phyloP scores from a whole-genome alignment of 1,284 basidiomycete species.

The Violaceomyces palustris region DNA sequence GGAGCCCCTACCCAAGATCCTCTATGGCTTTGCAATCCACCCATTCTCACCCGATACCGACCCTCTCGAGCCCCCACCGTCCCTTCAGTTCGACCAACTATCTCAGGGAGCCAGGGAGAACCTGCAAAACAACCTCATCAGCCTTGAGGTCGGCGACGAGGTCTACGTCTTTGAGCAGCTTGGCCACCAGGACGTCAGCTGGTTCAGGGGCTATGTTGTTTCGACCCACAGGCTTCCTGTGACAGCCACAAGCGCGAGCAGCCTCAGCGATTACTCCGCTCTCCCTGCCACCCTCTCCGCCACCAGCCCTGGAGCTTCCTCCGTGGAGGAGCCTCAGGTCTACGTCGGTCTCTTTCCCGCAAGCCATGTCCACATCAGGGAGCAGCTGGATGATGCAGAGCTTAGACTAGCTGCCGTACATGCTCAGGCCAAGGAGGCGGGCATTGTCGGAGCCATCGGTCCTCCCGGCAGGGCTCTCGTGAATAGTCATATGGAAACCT shows the following conservation, averaged over 20 bases:
- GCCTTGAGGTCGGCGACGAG: slow-evolving; percentile 72
- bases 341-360: slow-evolving; percentile 94
- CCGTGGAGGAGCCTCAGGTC: slow-evolving; percentile 64
- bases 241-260: slow-evolving; percentile 53
- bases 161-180: slow-evolving; percentile 66
- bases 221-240: slow-evolving; percentile 54
- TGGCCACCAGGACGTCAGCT: slow-evolving; percentile 39
- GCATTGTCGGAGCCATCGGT: slow-evolving; percentile 29
- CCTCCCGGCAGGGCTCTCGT: slow-evolving; percentile 12
- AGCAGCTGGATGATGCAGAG: slow-evolving; percentile 82
- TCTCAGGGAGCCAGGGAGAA: slow-evolving; percentile 2
- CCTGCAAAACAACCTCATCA: slow-evolving; percentile 39
- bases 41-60: slow-evolving; percentile 41
- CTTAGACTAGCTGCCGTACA: slow-evolving; percentile 71
- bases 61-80: slow-evolving; percentile 22
- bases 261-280: slow-evolving; percentile 36
- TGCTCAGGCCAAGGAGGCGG: slow-evolving; percentile 32
- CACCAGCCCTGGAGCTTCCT: slow-evolving; percentile 4
- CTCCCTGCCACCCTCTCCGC: slow-evolving; percentile 16
- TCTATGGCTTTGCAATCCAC: slow-evolving; percentile 40
- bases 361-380: slow-evolving; percentile 80
- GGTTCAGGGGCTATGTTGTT: slow-evolving; percentile 68
- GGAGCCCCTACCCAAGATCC: slow-evolving; percentile 45
- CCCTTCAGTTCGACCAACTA: slow-evolving; percentile 1
- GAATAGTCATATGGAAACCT: slow-evolving; percentile 24